A percentile compares a stretch with the other conserved stretches of the same genome.
Conservation (phyloP, 306 rosid genomes). For the Pyrus communis region DNA sequence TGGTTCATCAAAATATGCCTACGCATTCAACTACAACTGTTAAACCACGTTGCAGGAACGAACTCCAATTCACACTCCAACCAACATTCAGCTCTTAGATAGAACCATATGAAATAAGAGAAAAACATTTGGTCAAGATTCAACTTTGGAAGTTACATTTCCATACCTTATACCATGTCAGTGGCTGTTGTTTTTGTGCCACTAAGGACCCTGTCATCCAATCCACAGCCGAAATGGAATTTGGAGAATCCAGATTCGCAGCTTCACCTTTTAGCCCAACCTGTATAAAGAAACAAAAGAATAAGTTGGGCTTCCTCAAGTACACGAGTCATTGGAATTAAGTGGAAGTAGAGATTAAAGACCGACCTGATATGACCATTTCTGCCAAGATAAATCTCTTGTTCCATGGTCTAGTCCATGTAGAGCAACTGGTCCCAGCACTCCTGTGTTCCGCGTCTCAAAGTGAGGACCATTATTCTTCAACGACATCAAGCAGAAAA, state of each 20-base stretch:
- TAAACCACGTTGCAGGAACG: neutral
- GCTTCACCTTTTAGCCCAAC: slow-evolving; percentile 48
- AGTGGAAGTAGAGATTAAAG: neutral
- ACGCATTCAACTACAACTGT: slow-evolving; percentile 12
- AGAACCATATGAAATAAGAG: neutral
- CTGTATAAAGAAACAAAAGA: slow-evolving; percentile 12
- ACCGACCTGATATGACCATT: slow-evolving; percentile 91
- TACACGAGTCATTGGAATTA: neutral
- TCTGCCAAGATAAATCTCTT: slow-evolving; percentile 62
- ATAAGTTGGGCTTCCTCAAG: neutral
- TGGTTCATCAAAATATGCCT: slow-evolving; percentile 58
- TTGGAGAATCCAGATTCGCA: slow-evolving; percentile 34
- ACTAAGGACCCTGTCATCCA: slow-evolving; percentile 44
- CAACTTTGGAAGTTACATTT: neutral
- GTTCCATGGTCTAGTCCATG: slow-evolving; percentile 61
- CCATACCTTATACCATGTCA: slow-evolving; percentile 57
- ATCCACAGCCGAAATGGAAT: slow-evolving; percentile 38
- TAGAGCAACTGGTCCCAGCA: slow-evolving; percentile 66
- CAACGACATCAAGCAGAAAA: neutral
- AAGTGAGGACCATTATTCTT: slow-evolving; percentile 79
- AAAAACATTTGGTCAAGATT: neutral
- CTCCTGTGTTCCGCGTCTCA: slow-evolving; percentile 64
- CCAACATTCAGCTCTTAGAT: neutral
- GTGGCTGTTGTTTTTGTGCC: slow-evolving; percentile 40
- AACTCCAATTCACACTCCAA: neutral